Base-by-base conservation (phyloP, 352 stramenopile genomes). In the Phytophthora pluvialis region DNA sequence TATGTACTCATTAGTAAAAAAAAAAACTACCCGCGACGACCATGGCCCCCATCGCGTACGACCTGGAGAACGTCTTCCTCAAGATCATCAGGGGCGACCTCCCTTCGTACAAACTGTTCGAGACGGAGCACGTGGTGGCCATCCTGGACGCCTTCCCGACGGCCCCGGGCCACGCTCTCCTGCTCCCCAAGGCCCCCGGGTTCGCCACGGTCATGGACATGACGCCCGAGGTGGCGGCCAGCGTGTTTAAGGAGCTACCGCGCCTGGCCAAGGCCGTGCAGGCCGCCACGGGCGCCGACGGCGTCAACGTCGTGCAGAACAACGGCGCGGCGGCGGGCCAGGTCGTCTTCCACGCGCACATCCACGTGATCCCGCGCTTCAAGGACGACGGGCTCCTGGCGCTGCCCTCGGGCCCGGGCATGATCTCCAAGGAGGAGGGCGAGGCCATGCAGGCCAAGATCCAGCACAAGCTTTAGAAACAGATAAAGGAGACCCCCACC, bases 231-330 rank as follows among this genome's bases (percentile, higher is more conserved):
- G 77, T 88, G n/a, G 83, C 83, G 10, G 83, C 80, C 7, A 79
- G 77, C 31, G 48, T 95, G 26, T 95, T 92, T 69, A 78, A 72
- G 16, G 85, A 95, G 61, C 75, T 94, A 15, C 83, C 85, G 44
- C 84, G 81, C 56, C 75, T 94, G 15, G 83, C 77, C 36, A 91
- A 87, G 50, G 87, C 85, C 5, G 85, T 95, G 42, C 76, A 90
- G 60, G 70, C 85, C 60, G 87, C 87, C 18, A 91, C 86, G 4
- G 82, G 81, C 7, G 75, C 73, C 25, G 74, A 85, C 25, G 85
- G 87, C 32, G 61, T 94, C 63, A 93, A 94, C 61, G 86, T 95
- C 67, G 64, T 95, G 28, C 84, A 95, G 75, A 94, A 95, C 78
- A 95, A 95, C 56, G 83, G 83, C 28, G 25, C 68, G 1, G 69